Percentiles rank a stretch among this genome's conserved stretches.
These are phyloP conservation scores for Rhizophagus sp. DNA, from an alignment of 192 early-diverging fungal genomes.

Conservation along the genomic window DNA sequence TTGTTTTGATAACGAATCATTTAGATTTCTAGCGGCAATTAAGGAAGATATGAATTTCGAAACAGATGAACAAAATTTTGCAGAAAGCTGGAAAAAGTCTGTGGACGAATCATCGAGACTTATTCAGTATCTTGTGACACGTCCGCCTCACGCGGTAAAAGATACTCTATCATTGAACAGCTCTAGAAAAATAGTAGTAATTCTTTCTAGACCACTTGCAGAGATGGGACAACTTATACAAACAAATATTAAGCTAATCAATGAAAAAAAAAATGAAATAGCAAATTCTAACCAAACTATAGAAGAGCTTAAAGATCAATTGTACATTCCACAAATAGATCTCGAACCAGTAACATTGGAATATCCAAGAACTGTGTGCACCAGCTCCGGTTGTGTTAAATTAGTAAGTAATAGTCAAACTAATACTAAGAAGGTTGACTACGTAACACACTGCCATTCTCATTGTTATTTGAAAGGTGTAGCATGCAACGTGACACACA, in stretches of 20 bases:
- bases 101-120: slow-evolving; percentile 29
- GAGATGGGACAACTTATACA: slow-evolving; percentile 33
- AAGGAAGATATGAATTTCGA: slow-evolving; percentile 17
- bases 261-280: slow-evolving; percentile 27
- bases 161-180: slow-evolving; percentile 37
- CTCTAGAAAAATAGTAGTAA: slow-evolving; percentile 22
- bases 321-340: slow-evolving; percentile 27
- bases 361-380: slow-evolving; percentile 35
- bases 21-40: slow-evolving; percentile 31
- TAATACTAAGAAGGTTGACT: slow-evolving; percentile 27
- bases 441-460: slow-evolving; percentile 36
- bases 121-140: slow-evolving; percentile 17
- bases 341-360: slow-evolving; percentile 21
- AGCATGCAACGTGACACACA: no score
- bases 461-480: slow-evolving; percentile 32
- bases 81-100: slow-evolving; percentile 34
- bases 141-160: slow-evolving; percentile 24
- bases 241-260: slow-evolving; percentile 25
- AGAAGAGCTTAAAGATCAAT: slow-evolving; percentile 23
- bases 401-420: background rate
- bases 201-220: slow-evolving; percentile 31
- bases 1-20: no score
- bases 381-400: background rate
- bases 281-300: slow-evolving; percentile 21
- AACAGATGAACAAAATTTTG: slow-evolving; percentile 24